phyloP scores from a whole-genome alignment of 1,139 yeast genomes.

The Geotrichum klebahnii region DNA sequence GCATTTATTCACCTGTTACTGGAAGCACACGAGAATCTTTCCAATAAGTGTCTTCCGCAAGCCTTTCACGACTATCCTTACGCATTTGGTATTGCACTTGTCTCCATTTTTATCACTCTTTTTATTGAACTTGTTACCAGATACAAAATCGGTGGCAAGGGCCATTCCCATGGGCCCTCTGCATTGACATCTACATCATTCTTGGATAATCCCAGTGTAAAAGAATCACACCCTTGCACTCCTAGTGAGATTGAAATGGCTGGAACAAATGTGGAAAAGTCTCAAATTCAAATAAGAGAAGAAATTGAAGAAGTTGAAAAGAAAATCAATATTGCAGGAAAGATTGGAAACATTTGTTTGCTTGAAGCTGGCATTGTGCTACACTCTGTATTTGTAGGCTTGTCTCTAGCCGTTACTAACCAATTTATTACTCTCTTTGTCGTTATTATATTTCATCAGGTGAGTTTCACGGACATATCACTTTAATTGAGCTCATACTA shows the following conservation, averaged over 20 bases:
- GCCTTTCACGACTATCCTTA: constrained; percentile 48
- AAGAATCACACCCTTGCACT: neutral
- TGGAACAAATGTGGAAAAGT: neutral
- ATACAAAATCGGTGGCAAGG: neutral
- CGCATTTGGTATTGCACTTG: constrained; percentile 48
- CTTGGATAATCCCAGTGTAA: neutral
- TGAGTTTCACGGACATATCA: constrained; percentile 58
- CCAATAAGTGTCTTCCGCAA: constrained; percentile 49
- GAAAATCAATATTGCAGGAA: neutral
- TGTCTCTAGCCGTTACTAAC: constrained; percentile 59
- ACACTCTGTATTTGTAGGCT: constrained; percentile 67
- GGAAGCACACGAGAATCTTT: constrained; percentile 57
- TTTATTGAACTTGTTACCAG: constrained; percentile 21
- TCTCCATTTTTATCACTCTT: constrained; percentile 43
- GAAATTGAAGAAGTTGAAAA: neutral
- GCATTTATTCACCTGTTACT: constrained; percentile 68
- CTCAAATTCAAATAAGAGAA: neutral
- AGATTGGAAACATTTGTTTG: constrained; percentile 48
- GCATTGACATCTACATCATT: neutral
- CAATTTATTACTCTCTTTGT: constrained; percentile 67
- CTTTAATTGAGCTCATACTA: constrained; percentile 10
- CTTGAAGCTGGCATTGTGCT: constrained; percentile 66
- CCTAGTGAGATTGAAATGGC: neutral
- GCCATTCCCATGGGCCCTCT: constrained; percentile 10
- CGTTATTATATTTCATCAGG: constrained; percentile 68